These are phyloP conservation scores for Xylaria scruposa DNA, from an alignment of 495 filamentous ascomycete species.

Conservation along the genomic window DNA sequence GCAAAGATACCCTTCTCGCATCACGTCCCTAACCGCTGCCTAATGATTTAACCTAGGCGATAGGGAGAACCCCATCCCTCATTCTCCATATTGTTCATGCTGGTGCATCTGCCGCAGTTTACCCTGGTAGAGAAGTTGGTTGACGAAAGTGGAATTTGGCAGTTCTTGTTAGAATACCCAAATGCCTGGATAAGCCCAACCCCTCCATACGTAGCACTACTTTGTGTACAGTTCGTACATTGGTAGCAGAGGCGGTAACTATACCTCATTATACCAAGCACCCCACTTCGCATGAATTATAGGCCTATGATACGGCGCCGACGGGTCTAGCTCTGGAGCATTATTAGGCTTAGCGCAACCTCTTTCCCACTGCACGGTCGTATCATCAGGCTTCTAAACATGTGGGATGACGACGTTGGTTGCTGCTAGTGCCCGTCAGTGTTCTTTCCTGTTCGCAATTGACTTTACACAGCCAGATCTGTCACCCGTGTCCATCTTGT, in stretches of 20 bases:
- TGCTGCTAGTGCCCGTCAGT: conserved; percentile 35
- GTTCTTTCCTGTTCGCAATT: conserved; percentile 25
- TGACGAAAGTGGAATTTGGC: conserved; percentile 12
- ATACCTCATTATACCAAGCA: not conserved
- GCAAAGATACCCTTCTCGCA: conserved; percentile 10
- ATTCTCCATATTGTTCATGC: not conserved
- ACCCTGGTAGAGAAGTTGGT: not conserved
- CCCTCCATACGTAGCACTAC: conserved; percentile 6
- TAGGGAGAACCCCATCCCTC: not conserved
- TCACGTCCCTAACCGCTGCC: conserved; percentile 14
- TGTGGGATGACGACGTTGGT: conserved; percentile 58
- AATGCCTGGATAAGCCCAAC: conserved; percentile 5
- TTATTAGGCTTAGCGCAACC: conserved; percentile 11
- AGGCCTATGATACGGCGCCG: not conserved
- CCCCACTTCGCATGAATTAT: not conserved
- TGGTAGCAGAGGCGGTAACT: not conserved
- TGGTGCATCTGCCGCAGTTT: not conserved
- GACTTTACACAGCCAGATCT: conserved; percentile 32
- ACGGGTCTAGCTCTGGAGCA: not conserved
- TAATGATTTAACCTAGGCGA: not conserved
- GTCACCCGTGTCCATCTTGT: conserved; percentile 24
- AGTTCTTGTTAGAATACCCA: not conserved
- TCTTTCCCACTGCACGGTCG: not conserved
- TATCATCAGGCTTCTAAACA: conserved; percentile 27
- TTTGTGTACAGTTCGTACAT: not conserved